Evolutionary conservation across 495 filamentous ascomycete species (phyloP).

Genomic region (Aspergillus haitiensis): DNA sequence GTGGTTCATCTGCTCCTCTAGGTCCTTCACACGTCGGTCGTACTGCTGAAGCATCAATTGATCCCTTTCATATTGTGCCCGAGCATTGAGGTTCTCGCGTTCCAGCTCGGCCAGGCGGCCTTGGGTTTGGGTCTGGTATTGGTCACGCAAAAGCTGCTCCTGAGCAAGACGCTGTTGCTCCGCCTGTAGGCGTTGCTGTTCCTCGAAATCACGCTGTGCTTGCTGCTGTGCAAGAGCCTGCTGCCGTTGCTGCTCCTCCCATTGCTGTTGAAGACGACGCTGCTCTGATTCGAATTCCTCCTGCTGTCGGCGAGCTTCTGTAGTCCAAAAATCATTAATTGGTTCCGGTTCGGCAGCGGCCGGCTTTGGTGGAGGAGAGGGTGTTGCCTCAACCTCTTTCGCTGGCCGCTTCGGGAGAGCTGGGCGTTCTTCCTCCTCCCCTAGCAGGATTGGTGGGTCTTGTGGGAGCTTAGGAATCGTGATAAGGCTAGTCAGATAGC

Average conservation of each 20-base stretch:
- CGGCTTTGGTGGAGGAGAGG: slow-evolving; percentile 65
- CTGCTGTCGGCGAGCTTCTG: slow-evolving; percentile 84
- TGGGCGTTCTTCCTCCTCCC: slow-evolving; percentile 80
- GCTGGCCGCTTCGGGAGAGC: slow-evolving; percentile 77
- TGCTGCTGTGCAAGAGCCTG: slow-evolving; percentile 79
- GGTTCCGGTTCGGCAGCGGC: slow-evolving; percentile 80
- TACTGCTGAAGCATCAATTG: slow-evolving; percentile 97
- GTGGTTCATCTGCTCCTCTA: slow-evolving; percentile 83
- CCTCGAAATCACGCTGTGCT: slow-evolving; percentile 89
- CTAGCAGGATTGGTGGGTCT: slow-evolving; percentile 84
- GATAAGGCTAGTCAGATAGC: slow-evolving; percentile 93
- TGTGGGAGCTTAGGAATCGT: slow-evolving; percentile 94
- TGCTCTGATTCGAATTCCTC: slow-evolving; percentile 94
- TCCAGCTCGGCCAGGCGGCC: slow-evolving; percentile 92
- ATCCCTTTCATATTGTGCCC: slow-evolving; percentile 94
- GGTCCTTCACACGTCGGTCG: slow-evolving; percentile 85
- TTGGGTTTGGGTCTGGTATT: slow-evolving; percentile 87
- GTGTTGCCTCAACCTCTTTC: slow-evolving; percentile 59
- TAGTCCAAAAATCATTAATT: slow-evolving; percentile 97
- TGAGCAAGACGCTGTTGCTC: slow-evolving; percentile 91
- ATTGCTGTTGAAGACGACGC: slow-evolving; percentile 77
- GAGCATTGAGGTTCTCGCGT: slow-evolving; percentile 88
- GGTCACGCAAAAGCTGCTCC: slow-evolving; percentile 82
- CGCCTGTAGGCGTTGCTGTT: slow-evolving; percentile 82
- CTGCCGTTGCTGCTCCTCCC: slow-evolving; percentile 70